Conservation (phyloP, 2,329 filamentous ascomycete genomes). For the Cladosporium sp. region DNA sequence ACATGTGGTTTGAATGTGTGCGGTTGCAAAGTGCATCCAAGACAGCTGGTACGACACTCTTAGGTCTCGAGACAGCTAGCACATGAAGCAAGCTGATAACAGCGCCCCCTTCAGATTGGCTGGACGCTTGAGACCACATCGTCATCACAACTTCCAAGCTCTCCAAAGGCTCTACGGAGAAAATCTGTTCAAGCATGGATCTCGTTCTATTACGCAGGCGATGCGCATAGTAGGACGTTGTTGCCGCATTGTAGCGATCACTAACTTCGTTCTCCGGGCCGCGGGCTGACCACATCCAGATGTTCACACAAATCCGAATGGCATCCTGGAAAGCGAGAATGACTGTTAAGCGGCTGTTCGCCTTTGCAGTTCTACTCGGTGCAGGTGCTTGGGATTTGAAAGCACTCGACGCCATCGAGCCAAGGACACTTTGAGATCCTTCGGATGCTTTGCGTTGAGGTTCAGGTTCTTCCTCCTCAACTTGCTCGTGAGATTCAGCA, state of each 20-base stretch:
- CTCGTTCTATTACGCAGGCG: slow-evolving; percentile 86
- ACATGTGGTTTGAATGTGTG: slow-evolving; percentile 76
- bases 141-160: slow-evolving; percentile 87
- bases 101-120: slow-evolving; percentile 40
- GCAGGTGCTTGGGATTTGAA: slow-evolving; percentile 71
- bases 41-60: slow-evolving; percentile 85
- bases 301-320: slow-evolving; percentile 82
- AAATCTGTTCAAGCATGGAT: slow-evolving; percentile 84
- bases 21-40: slow-evolving; percentile 96
- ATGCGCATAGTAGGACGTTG: slow-evolving; percentile 89
- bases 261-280: slow-evolving; percentile 52
- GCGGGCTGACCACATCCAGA: slow-evolving; percentile 88
- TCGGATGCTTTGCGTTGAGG: slow-evolving; percentile 51
- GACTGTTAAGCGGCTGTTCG: slow-evolving; percentile 89
- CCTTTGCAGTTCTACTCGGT: slow-evolving; percentile 68
- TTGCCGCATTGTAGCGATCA: slow-evolving; percentile 56
- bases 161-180: slow-evolving; percentile 85
- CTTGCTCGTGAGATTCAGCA: slow-evolving; percentile 76
- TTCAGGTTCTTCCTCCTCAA: slow-evolving; percentile 70
- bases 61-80: slow-evolving; percentile 82
- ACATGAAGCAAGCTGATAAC: slow-evolving; percentile 86
- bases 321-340: slow-evolving; percentile 96
- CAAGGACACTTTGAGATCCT: slow-evolving; percentile 4
- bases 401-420: slow-evolving; percentile 75
- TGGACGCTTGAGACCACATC: slow-evolving; percentile 62